These are phyloP conservation scores for Sordariomycetes sp. DNA, from an alignment of 2,329 filamentous ascomycete genomes.

Conservation along the genomic window DNA sequence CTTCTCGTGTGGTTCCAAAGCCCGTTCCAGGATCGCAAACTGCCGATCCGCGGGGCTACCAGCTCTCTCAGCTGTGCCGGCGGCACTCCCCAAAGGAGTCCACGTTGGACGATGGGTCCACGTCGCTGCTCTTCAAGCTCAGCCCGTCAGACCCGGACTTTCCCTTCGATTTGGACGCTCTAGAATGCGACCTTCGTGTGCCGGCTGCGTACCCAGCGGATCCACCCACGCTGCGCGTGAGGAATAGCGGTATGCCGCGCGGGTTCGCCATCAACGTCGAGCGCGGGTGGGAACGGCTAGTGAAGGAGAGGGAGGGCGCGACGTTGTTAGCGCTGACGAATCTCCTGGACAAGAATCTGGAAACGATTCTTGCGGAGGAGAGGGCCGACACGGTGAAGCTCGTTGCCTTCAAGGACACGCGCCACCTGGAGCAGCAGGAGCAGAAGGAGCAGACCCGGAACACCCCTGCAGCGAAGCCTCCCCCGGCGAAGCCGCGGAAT, in stretches of 20 bases:
- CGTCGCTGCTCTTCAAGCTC: conserved; percentile 53
- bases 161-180: conserved; percentile 60
- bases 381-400: conserved; percentile 66
- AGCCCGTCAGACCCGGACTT: conserved; percentile 74
- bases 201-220: conserved; percentile 51
- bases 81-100: conserved; percentile 46
- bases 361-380: conserved; percentile 56
- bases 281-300: conserved; percentile 58
- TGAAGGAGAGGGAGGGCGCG: conserved; percentile 37
- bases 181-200: conserved; percentile 58
- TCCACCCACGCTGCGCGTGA: conserved; percentile 47
- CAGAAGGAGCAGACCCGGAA: not conserved
- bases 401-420: conserved; percentile 47
- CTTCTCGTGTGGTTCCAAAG: conserved; percentile 46
- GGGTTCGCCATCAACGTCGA: conserved; percentile 71
- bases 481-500: not conserved
- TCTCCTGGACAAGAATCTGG: conserved; percentile 61
- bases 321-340: conserved; percentile 60
- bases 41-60: conserved; percentile 61
- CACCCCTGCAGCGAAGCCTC: not conserved
- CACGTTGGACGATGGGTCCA: conserved; percentile 32
- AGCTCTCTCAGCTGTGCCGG: conserved; percentile 61
- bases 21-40: conserved; percentile 55
- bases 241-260: conserved; percentile 58
- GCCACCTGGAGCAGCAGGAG: conserved; percentile 24